phyloP scores from a whole-genome alignment of 371 early-diverging fungal genomes.

The Zopfochytrium polystomum region DNA sequence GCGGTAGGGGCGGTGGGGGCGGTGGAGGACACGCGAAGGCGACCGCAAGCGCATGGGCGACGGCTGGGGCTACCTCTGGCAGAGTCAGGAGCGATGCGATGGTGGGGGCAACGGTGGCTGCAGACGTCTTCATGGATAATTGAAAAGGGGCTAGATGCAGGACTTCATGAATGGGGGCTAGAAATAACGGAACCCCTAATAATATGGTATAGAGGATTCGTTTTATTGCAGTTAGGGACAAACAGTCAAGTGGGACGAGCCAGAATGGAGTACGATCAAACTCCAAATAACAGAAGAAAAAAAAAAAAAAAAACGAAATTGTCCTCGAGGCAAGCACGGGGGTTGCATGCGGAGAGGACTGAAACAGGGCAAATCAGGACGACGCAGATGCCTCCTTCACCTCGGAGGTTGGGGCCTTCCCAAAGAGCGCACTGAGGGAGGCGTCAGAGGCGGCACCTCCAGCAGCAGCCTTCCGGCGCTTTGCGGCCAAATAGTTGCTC shows the following conservation, averaged over 20 bases:
- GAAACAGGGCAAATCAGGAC: background rate
- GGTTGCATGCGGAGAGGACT: background rate
- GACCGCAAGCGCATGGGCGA: background rate
- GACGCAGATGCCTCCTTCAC: background rate
- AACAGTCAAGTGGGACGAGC: background rate
- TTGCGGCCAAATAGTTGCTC: constrained; percentile 26
- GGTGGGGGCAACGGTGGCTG: no score
- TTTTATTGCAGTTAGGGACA: background rate
- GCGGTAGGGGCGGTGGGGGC: no score
- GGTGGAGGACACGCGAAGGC: background rate
- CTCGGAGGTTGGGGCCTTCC: background rate
- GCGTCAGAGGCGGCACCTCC: background rate
- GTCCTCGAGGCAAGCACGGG: background rate
- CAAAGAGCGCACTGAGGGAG: constrained; percentile 6
- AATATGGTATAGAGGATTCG: no score
- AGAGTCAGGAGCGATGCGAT: background rate
- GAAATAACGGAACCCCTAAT: no score
- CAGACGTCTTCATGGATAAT: no score
- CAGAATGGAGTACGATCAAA: background rate
- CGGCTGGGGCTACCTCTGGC: background rate
- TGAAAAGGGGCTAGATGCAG: no score
- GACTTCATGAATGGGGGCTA: no score
- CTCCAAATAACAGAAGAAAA: background rate
- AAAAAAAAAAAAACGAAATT: background rate
- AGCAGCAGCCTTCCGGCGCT: constrained; percentile 30